phyloP scores from a whole-genome alignment of 2,329 filamentous ascomycete species.

The Zymoseptoria brevis region DNA sequence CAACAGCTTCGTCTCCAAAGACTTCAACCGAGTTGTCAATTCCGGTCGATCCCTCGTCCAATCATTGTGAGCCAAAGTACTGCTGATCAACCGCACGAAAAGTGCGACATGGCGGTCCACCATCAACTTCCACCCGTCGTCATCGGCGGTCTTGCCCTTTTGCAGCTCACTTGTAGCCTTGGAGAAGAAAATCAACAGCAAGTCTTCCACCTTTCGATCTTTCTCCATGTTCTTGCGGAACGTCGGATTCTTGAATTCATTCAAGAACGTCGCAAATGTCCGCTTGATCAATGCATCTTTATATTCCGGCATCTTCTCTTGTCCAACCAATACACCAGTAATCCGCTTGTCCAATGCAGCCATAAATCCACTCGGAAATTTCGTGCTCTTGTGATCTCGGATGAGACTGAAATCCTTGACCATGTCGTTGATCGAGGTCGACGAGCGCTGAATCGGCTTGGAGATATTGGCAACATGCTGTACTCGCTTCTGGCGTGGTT shows the following conservation, averaged over 20 bases:
- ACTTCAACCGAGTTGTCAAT: slow-evolving; percentile 66
- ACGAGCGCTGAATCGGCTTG: slow-evolving; percentile 58
- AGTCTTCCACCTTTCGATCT: slow-evolving; percentile 82
- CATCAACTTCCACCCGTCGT: slow-evolving; percentile 84
- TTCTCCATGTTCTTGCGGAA: slow-evolving; percentile 92
- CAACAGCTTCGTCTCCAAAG: slow-evolving; percentile 85
- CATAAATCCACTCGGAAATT: slow-evolving; percentile 65
- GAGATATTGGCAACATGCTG: slow-evolving; percentile 65
- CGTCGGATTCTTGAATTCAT: slow-evolving; percentile 77
- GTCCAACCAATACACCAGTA: slow-evolving; percentile 70
- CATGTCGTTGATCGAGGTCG: slow-evolving; percentile 68
- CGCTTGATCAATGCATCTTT: slow-evolving; percentile 85
- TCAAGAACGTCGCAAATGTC: slow-evolving; percentile 90
- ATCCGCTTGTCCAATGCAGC: slow-evolving; percentile 67
- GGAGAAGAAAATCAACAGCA: slow-evolving; percentile 94
- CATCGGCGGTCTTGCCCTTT: slow-evolving; percentile 65
- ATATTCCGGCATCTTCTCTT: slow-evolving; percentile 78
- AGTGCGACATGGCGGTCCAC: slow-evolving; percentile 91
- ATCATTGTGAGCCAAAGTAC: slow-evolving; percentile 73
- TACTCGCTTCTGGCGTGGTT: slow-evolving; percentile 80
- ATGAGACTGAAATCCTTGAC: slow-evolving; percentile 76
- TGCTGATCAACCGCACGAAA: slow-evolving; percentile 78
- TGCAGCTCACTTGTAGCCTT: slow-evolving; percentile 85
- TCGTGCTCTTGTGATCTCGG: slow-evolving; percentile 60
- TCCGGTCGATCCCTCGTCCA: slow-evolving; percentile 81